Conservation (phyloP, 2,329 filamentous ascomycete genomes). For the Pseudogymnoascus sp. region DNA sequence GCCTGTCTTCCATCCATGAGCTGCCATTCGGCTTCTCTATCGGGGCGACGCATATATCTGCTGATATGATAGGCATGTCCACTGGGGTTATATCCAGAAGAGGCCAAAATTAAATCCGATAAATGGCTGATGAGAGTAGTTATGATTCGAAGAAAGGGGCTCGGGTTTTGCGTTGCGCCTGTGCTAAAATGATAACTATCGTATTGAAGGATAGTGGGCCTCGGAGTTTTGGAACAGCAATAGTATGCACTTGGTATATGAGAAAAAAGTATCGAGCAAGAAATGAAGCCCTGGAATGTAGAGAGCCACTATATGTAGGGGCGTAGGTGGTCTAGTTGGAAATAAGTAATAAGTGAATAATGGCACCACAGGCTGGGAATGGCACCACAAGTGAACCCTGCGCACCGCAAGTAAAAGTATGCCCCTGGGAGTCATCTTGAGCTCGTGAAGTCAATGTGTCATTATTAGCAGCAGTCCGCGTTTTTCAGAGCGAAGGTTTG, state of each 20-base stretch:
- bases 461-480: neutral
- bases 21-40: neutral
- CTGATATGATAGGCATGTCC: neutral
- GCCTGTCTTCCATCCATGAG: neutral
- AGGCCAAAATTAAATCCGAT: neutral
- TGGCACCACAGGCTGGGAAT: neutral
- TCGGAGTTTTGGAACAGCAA: neutral
- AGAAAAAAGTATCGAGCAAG: neutral
- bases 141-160: neutral
- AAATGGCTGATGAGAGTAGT: neutral
- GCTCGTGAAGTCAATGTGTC: neutral
- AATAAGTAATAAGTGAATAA: neutral
- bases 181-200: neutral
- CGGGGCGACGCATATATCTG: neutral
- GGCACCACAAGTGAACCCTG: neutral
- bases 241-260: neutral
- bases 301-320: neutral
- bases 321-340: neutral
- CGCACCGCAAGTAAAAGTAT: neutral
- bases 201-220: neutral
- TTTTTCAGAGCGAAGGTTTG: neutral
- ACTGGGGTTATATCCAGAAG: neutral
- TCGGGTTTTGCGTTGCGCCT: neutral
- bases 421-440: neutral
- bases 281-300: neutral